Evolutionary conservation across 1,139 yeast genomes (phyloP).

Genomic region (Magnusiomyces fungicola): DNA sequence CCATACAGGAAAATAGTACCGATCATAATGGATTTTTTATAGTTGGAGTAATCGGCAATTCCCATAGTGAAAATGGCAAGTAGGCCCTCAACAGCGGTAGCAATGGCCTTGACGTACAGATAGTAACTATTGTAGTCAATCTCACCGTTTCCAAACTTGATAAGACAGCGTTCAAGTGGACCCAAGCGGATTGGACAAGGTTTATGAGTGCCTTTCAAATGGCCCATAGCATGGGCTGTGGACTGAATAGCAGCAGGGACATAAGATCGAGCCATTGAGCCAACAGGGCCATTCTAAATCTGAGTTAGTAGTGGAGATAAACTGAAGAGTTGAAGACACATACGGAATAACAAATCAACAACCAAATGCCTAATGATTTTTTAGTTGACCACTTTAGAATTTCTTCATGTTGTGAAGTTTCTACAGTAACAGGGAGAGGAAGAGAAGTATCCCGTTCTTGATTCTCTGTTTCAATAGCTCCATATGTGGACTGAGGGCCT

Average conservation of each 20-base stretch:
- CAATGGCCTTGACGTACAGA: slow-evolving; percentile 36
- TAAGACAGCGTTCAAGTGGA: slow-evolving; percentile 32
- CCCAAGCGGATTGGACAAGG: slow-evolving; percentile 33
- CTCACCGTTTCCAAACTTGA: slow-evolving; percentile 34
- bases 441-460: not conserved
- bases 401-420: slow-evolving; percentile 3
- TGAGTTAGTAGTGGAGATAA: not conserved
- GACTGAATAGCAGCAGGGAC: slow-evolving; percentile 42
- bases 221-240: slow-evolving; percentile 35
- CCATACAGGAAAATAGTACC: slow-evolving; percentile 36
- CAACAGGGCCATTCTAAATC: slow-evolving; percentile 37
- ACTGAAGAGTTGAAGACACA: not conserved
- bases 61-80: slow-evolving; percentile 38
- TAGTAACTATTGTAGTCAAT: slow-evolving; percentile 36
- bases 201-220: slow-evolving; percentile 21
- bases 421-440: not conserved
- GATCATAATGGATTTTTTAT: slow-evolving; percentile 34
- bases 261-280: slow-evolving; percentile 40
- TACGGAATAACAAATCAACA: slow-evolving; percentile 28
- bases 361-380: slow-evolving; percentile 28
- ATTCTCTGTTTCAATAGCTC: not conserved
- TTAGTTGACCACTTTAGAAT: slow-evolving; percentile 13
- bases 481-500: no score
- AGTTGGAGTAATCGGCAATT: slow-evolving; percentile 40
- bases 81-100: slow-evolving; percentile 39